These are phyloP conservation scores for Ophiostoma angusticollis DNA, from an alignment of 2,329 filamentous ascomycete species.

Conservation along the genomic window DNA sequence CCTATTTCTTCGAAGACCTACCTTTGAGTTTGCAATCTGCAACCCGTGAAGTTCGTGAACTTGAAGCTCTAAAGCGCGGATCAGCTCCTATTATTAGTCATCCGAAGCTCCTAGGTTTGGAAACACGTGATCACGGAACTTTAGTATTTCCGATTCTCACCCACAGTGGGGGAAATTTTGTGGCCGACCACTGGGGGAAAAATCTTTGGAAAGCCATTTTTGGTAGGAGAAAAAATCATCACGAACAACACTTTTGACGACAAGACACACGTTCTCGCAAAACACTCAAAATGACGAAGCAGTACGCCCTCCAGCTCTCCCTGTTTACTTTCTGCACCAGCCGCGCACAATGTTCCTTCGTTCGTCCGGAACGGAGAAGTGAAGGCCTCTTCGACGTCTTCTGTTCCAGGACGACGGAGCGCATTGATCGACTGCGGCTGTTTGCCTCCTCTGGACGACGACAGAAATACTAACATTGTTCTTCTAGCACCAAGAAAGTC, in stretches of 20 bases:
- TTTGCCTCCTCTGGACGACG: not conserved
- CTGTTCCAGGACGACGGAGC: not conserved
- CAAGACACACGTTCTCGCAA: constrained; percentile 3
- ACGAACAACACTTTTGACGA: constrained; percentile 8
- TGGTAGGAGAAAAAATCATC: constrained; percentile 6
- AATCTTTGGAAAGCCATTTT: constrained; percentile 4
- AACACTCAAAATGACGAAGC: constrained; percentile 69
- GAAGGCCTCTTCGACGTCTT: not conserved
- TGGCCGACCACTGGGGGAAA: constrained; percentile 3
- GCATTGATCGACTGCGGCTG: not conserved
- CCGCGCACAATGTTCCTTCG: constrained; percentile 2
- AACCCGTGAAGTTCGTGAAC: too few relatives aligned
- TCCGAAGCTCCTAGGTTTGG: too few relatives aligned
- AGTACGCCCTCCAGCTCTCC: constrained; percentile 9
- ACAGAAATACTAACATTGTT: constrained; percentile 12
- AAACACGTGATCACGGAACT: too few relatives aligned
- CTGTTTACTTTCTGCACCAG: not conserved
- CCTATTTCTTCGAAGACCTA: too few relatives aligned
- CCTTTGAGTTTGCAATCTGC: too few relatives aligned
- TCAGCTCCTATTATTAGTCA: too few relatives aligned
- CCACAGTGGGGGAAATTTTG: constrained; percentile 10
- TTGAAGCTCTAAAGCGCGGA: too few relatives aligned
- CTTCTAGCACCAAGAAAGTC: constrained; percentile 77
- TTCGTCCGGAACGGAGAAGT: not conserved
- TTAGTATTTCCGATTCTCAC: too few relatives aligned